Evolutionary conservation across 1,284 basidiomycete species (phyloP), one percentile per base, ranked within the genome.

Genomic region (Cutaneotrichosporon dermatis): DNA sequence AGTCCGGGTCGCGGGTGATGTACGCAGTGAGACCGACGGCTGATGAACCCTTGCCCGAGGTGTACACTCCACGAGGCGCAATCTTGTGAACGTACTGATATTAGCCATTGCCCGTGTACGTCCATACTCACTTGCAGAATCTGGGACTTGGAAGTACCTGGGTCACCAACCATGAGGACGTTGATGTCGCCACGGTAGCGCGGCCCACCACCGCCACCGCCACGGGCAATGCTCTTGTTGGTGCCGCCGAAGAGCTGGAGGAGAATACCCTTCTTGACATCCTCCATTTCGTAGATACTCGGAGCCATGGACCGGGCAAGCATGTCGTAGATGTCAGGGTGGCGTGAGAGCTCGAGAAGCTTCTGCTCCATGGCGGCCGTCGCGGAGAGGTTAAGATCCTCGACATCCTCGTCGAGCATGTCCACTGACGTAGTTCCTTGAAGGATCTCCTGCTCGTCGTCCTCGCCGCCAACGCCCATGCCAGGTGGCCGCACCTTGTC

Each of bases 11-110:
- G 52, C 95, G 86, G 16, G 95, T 99, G 16, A 99, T 91, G 77
- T 98, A 98, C 0, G 95, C 95, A 1, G 96, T 99, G 67, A 99
- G 81, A 86, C 96, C 95, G 60, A 99, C 95, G 8, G 95, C 95
- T 0, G 94, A 98, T 6, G 93, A 97, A 13, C 96, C 94, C 75
- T 98, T 98, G 36, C 95, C 95, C 8, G 92, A 96, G 0, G 93
- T 91, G 77, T 91, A 97, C 6, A 99, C 95, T 50, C 96, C 96
- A 60, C 96, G 85, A 49, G 96, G 95, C 0, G 95, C 94, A 64
- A 99, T 94, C 81, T 97, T 97, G 81, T 99, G 93, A 0, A 99
- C 95, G 75, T 99, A 99, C 90, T 96, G 69, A 36, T 16, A 54
- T 54, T 13, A 59, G 51, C 40, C 13, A 41, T 7, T 3, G 46